phyloP scores from a whole-genome alignment of 495 filamentous ascomycete species.

The Penicillium dipodomyicola region DNA sequence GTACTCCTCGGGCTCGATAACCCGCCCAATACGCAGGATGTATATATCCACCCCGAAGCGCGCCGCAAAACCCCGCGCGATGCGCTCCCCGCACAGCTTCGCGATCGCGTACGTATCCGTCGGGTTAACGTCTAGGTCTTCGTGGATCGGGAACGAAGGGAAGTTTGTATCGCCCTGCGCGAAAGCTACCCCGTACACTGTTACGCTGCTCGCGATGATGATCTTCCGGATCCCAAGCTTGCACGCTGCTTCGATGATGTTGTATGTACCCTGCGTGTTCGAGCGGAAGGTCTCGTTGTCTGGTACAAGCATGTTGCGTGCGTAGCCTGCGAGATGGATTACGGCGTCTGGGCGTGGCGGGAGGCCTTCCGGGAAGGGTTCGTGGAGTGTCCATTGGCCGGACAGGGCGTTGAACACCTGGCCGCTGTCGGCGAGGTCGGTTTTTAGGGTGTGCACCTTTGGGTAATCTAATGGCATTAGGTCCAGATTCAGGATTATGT shows the following conservation, averaged over 20 bases:
- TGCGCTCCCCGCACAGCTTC: conserved; percentile 56
- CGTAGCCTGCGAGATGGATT: conserved; percentile 58
- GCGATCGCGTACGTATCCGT: conserved; percentile 56
- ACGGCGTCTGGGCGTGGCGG: conserved; percentile 51
- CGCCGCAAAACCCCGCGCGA: conserved; percentile 50
- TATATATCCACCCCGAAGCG: conserved; percentile 57
- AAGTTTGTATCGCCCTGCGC: conserved; percentile 53
- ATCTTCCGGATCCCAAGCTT: conserved; percentile 59
- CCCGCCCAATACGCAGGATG: conserved; percentile 53
- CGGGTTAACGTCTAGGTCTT: conserved; percentile 49
- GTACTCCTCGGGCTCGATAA: conserved; percentile 59
- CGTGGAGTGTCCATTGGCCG: conserved; percentile 50
- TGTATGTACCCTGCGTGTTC: conserved; percentile 54
- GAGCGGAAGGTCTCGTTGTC: conserved; percentile 55
- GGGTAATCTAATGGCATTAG: conserved; percentile 20
- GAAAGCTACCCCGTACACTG: conserved; percentile 57
- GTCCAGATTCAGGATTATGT: conserved; percentile 54
- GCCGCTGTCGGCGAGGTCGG: conserved; percentile 52
- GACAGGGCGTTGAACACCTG: conserved; percentile 57
- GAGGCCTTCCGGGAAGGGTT: conserved; percentile 40
- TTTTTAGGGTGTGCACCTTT: conserved; percentile 50
- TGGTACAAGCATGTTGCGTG: conserved; percentile 58
- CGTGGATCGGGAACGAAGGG: conserved; percentile 52
- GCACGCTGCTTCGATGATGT: conserved; percentile 58
- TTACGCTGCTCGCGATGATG: conserved; percentile 53